Percentiles rank a stretch among this genome's conserved stretches.
These are phyloP conservation scores for Aspergillus funiculosus DNA, from an alignment of 495 filamentous ascomycete genomes.

Conservation along the genomic window DNA sequence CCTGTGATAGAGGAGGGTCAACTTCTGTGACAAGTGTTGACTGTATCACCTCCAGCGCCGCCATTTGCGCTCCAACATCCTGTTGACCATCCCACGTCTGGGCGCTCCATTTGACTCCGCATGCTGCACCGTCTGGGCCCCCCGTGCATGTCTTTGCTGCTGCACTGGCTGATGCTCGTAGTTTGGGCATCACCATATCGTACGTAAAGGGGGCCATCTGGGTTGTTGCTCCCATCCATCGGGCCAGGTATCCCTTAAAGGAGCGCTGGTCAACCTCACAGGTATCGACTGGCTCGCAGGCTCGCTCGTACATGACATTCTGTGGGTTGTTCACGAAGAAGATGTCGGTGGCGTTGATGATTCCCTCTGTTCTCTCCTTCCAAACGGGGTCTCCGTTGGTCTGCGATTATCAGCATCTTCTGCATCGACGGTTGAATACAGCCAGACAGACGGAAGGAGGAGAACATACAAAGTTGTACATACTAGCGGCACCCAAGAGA, in stretches of 20 bases:
- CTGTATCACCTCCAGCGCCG: slow-evolving; percentile 62
- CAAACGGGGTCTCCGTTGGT: slow-evolving; percentile 43
- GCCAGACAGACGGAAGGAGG: neutral
- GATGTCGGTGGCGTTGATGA: slow-evolving; percentile 52
- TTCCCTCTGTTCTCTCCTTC: slow-evolving; percentile 51
- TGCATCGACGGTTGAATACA: too few species aligned
- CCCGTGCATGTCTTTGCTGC: slow-evolving; percentile 67
- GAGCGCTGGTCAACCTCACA: slow-evolving; percentile 74
- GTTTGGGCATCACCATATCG: slow-evolving; percentile 56
- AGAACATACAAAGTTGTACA: slow-evolving; percentile 35
- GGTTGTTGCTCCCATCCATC: slow-evolving; percentile 70
- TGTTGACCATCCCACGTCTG: slow-evolving; percentile 47
- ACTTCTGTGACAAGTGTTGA: slow-evolving; percentile 49
- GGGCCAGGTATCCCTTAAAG: slow-evolving; percentile 81
- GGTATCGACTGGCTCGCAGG: slow-evolving; percentile 50
- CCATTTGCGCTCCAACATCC: slow-evolving; percentile 70
- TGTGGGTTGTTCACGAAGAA: slow-evolving; percentile 44
- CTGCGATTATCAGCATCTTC: neutral
- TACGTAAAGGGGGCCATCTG: slow-evolving; percentile 65
- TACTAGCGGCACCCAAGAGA: slow-evolving; percentile 35
- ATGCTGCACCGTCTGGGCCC: slow-evolving; percentile 43
- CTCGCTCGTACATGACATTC: slow-evolving; percentile 61
- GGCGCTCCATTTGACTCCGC: slow-evolving; percentile 61
- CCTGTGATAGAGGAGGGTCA: slow-evolving; percentile 53
- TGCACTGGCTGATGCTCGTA: slow-evolving; percentile 59